Base-by-base conservation (phyloP, 192 early-diverging fungal genomes). In the Kickxella alabastrina region DNA sequence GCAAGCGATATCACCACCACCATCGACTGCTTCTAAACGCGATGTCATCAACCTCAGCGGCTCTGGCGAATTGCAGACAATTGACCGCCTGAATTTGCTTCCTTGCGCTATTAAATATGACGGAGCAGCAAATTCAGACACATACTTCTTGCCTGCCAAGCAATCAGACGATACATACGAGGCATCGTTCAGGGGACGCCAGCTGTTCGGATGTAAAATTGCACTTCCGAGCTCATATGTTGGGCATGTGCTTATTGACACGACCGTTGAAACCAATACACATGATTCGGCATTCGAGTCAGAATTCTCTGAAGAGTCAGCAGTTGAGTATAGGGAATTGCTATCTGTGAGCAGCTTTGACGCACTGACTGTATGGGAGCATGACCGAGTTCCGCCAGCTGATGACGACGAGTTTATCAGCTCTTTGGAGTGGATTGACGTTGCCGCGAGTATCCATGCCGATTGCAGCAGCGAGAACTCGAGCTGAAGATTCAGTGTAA, bases 131-230 rank as follows among this genome's bases (percentile, higher is more conserved):
- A 72, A 49, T 12, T 53, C 62, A 10, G 29, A 43, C 0, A 43
- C 60, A 12, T 73, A 73, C 25, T 73, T 73, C 46, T 5, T 73
- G 10, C 62, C 57, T 3, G 27, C 39, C 10, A 36, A 43, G 28
- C 44, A 59, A 28, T 10, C 52, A 13, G 36, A 59, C 25, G 37
- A 7, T 6, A 57, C 69, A 14, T 55, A 50, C 31, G 54, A 57
- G 23, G 57, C 69, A 1, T 36, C 63, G 13, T 75, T 75, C 52
- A 45, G 71, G 26, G 71, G 71, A 10, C 71, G 71, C 15, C 64
- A 54, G 59, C 52, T 75, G 24, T 60, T 52, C 32, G 71, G 71
- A 2, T 38, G 51, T 45, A 37, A 46, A 10, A 22, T 63, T 23
- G 14, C 18, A 4, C 23, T 75, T 21, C 64, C 71, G 3, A 18